Evolutionary conservation across 1,284 basidiomycete genomes (phyloP).

Genomic region (Cerioporus squamosus): DNA sequence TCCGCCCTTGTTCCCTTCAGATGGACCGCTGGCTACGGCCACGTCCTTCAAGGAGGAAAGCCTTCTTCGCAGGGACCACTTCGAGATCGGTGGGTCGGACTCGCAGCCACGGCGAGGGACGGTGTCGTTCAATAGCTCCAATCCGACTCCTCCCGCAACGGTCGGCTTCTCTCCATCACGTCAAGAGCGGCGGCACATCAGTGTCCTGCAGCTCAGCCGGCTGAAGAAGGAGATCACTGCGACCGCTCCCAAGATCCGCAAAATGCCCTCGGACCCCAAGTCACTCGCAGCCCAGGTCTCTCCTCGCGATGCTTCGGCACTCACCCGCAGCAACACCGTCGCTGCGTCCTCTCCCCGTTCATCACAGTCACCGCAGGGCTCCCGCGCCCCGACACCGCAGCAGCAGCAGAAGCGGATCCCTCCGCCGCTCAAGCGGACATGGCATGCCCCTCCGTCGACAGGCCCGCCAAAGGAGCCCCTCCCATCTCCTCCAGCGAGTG

Average conservation of each 20-base stretch:
- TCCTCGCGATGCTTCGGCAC: not conserved
- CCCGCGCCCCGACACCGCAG: constrained; percentile 4
- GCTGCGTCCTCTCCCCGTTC: not conserved
- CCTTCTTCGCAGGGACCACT: constrained; percentile 19
- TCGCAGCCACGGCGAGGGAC: constrained; percentile 14
- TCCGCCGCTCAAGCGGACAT: constrained; percentile 24
- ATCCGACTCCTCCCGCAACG: constrained; percentile 6
- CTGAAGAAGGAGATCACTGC: constrained; percentile 16
- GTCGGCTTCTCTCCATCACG: constrained; percentile 10
- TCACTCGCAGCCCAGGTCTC: constrained; percentile 5
- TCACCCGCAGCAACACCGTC: constrained; percentile 14
- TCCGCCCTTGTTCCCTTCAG: constrained; percentile 10
- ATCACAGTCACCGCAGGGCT: not conserved
- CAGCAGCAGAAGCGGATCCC: constrained; percentile 12
- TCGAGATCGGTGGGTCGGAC: constrained; percentile 13
- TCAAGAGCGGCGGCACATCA: constrained; percentile 18
- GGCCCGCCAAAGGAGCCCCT: constrained; percentile 29
- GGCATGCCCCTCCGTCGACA: constrained; percentile 19
- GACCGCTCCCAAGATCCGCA: constrained; percentile 1
- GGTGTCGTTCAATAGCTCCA: constrained; percentile 7
- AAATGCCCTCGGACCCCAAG: constrained; percentile 11
- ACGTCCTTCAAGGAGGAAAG: constrained; percentile 24
- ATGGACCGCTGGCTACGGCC: not conserved
- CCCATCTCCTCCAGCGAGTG: constrained; percentile 22
- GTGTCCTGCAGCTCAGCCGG: constrained; percentile 12